phyloP scores from a whole-genome alignment of 257 asterid species.

The Scutellaria baicalensis region DNA sequence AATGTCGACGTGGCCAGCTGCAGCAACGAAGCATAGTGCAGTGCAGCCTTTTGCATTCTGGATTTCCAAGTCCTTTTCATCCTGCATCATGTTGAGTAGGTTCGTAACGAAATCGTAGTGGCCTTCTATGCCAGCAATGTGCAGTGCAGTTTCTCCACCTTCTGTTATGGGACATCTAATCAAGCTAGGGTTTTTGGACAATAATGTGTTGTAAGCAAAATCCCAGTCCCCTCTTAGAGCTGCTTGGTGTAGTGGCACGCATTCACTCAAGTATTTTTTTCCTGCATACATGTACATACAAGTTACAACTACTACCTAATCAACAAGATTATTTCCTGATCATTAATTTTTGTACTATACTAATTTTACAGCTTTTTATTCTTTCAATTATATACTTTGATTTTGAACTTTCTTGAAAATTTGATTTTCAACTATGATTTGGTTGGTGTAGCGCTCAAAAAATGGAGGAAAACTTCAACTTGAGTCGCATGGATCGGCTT shows the following conservation, averaged over 20 bases:
- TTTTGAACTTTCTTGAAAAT: no score
- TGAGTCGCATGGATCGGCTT: no score
- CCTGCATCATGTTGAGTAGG: not conserved
- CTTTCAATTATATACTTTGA: no score
- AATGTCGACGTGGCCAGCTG: slow-evolving; percentile 13
- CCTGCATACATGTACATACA: not conserved
- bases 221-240: slow-evolving; percentile 25
- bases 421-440: no score
- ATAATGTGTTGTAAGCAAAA: not conserved
- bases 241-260: slow-evolving; percentile 22
- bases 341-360: no score
- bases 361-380: no score
- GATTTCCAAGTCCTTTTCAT: not conserved
- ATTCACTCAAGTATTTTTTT: not conserved
- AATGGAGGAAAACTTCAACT: no score
- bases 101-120: slow-evolving; percentile 5
- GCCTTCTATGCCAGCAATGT: slow-evolving; percentile 22
- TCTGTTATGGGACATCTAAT: slow-evolving; percentile 13
- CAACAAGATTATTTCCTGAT: no score
- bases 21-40: slow-evolving; percentile 24
- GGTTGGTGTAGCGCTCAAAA: no score
- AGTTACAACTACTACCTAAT: no score
- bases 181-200: not conserved
- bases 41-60: slow-evolving; percentile 13
- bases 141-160: slow-evolving; percentile 30